Conservation (phyloP, 208 protist species). For the Crithidia bombi region DNA sequence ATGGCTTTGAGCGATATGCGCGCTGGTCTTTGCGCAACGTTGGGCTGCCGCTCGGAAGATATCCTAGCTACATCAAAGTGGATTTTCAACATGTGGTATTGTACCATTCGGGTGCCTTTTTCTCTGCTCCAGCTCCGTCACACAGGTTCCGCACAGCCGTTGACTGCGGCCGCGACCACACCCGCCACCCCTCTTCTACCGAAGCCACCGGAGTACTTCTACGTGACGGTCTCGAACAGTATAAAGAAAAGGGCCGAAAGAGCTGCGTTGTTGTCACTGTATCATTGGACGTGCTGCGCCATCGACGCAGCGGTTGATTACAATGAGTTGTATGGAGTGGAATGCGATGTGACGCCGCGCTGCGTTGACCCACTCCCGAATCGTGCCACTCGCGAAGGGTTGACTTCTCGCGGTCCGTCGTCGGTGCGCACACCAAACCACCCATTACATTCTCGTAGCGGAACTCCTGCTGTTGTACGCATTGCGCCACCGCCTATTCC, state of each 20-base stretch:
- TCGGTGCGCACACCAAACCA: too few relatives aligned
- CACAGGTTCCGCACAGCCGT: not conserved
- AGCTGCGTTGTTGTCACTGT: not conserved
- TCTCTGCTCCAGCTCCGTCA: not conserved
- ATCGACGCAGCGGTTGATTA: not conserved
- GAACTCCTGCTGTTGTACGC: too few relatives aligned
- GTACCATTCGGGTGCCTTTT: not conserved
- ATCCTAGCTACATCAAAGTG: not conserved
- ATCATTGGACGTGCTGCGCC: slow-evolving; percentile 1
- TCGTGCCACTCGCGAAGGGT: not conserved
- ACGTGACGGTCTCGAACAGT: not conserved
- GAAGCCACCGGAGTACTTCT: not conserved
- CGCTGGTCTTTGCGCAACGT: not conserved
- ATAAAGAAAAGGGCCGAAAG: not conserved
- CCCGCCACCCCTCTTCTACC: too few relatives aligned
- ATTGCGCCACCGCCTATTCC: too few relatives aligned
- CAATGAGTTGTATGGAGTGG: not conserved
- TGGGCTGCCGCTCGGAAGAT: not conserved
- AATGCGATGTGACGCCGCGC: not conserved
- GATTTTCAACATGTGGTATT: not conserved
- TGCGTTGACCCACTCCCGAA: too few relatives aligned
- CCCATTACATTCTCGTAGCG: too few relatives aligned
- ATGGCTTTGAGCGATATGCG: not conserved
- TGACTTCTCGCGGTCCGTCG: not conserved
- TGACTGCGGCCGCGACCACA: not conserved